Conservation (phyloP, 192 early-diverging fungal genomes). For the Rhizoclosmatium sp. region DNA sequence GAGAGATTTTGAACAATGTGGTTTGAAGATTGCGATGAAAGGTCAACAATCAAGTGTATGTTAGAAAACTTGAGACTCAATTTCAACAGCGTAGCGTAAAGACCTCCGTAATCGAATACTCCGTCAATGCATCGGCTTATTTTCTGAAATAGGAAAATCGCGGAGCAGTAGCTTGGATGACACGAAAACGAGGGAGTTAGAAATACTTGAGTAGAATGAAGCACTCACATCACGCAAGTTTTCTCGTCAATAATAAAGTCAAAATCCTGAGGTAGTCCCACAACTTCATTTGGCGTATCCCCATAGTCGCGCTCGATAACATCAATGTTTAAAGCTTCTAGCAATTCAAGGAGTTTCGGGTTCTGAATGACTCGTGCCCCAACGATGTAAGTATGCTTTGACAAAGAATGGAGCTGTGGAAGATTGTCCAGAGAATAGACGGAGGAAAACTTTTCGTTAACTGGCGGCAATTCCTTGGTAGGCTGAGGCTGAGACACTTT, state of each 20-base stretch:
- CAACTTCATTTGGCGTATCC: not conserved
- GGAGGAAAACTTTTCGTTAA: not conserved
- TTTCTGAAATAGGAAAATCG: constrained; percentile 8
- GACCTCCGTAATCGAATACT: not conserved
- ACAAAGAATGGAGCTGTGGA: not conserved
- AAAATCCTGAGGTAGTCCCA: constrained; percentile 16
- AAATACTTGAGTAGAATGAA: not conserved
- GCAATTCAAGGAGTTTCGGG: constrained; percentile 11
- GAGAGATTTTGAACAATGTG: constrained; percentile 23
- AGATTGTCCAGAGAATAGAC: not conserved
- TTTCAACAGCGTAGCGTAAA: constrained; percentile 4
- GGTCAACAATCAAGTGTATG: constrained; percentile 10
- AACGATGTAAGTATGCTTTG: constrained; percentile 38
- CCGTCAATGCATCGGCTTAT: not conserved
- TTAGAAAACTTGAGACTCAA: constrained; percentile 13
- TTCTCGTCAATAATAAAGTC: constrained; percentile 46
- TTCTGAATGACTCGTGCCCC: constrained; percentile 17
- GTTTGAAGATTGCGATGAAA: constrained; percentile 10
- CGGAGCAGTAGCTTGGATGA: not conserved
- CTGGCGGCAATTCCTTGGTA: not conserved
- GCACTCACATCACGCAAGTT: constrained; percentile 43
- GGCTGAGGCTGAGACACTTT: not conserved
- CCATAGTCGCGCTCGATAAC: constrained; percentile 41
- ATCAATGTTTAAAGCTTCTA: constrained; percentile 31
- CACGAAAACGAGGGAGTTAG: not conserved